Conservation (phyloP, 768 basidiomycete species). For the Leccinum boreale region DNA sequence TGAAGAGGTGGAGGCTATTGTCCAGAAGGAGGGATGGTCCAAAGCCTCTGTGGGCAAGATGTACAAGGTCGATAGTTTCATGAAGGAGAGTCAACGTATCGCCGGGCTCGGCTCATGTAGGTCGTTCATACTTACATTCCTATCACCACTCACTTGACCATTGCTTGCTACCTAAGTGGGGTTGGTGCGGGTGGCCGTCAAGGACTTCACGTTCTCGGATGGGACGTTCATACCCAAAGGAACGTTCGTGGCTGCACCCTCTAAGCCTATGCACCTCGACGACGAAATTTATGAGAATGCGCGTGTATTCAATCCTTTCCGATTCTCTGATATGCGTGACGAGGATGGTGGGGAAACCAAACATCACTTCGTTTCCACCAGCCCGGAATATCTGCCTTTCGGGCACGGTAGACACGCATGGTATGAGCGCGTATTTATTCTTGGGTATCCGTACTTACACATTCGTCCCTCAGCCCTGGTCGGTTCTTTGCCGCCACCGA, state of each 20-base stretch:
- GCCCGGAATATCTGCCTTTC: not conserved
- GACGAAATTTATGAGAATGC: constrained; percentile 30
- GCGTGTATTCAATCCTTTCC: constrained; percentile 43
- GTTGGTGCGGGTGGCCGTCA: constrained; percentile 31
- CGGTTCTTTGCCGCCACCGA: constrained; percentile 8
- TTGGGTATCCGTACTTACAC: not conserved
- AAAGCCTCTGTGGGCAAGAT: not conserved
- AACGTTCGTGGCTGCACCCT: constrained; percentile 26
- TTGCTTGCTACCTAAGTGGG: constrained; percentile 15
- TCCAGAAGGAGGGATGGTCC: not conserved
- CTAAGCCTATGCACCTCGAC: constrained; percentile 24
- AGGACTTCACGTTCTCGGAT: constrained; percentile 35
- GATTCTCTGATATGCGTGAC: constrained; percentile 41
- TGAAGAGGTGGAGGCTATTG: not conserved
- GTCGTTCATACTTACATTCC: not conserved
- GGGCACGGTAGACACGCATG: not conserved
- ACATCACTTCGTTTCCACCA: not conserved
- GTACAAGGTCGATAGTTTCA: not conserved
- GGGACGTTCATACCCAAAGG: constrained; percentile 23
- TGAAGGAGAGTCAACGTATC: not conserved
- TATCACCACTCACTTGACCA: not conserved
- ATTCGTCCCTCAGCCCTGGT: not conserved
- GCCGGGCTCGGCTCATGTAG: constrained; percentile 7
- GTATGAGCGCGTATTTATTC: not conserved
- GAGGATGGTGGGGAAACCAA: constrained; percentile 22